phyloP scores from a whole-genome alignment of 2,329 filamentous ascomycete genomes.

The Penicillium palitans region DNA sequence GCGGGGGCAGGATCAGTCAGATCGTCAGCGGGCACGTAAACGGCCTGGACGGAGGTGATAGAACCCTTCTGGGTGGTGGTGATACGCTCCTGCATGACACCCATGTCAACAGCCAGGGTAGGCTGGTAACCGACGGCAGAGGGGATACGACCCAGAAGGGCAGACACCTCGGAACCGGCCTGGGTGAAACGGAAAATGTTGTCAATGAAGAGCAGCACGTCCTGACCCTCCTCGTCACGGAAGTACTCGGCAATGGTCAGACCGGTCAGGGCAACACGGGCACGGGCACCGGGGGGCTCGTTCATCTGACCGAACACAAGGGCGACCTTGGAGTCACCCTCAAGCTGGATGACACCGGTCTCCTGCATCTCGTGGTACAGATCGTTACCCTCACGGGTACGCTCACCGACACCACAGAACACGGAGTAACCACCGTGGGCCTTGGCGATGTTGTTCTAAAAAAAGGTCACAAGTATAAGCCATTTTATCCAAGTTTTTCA shows the following conservation, averaged over 20 bases:
- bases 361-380: conserved; percentile 99
- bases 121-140: conserved; percentile 99
- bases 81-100: conserved; percentile 99
- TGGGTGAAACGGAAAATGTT: conserved; percentile 99
- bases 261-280: conserved; percentile 98
- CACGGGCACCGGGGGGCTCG: conserved; percentile 98
- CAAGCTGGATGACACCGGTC: conserved; percentile 98
- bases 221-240: conserved; percentile 77
- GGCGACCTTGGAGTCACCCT: conserved; percentile 99
- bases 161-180: conserved; percentile 99
- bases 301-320: conserved; percentile 99
- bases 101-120: conserved; percentile 98
- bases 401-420: conserved; percentile 99
- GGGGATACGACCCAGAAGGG: conserved; percentile 97
- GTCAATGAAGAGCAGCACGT: conserved; percentile 99
- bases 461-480: neutral
- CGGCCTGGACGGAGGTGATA: conserved; percentile 99
- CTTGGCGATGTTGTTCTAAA: conserved; percentile 98
- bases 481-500: neutral
- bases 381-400: conserved; percentile 99
- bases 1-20: conserved; percentile 99
- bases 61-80: conserved; percentile 99
- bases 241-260: conserved; percentile 72
- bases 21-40: conserved; percentile 99
- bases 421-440: conserved; percentile 99